Evolutionary conservation across 805 yeast species (phyloP), one percentile per base, ranked within the genome.

Genomic region (Candida insectalens): DNA sequence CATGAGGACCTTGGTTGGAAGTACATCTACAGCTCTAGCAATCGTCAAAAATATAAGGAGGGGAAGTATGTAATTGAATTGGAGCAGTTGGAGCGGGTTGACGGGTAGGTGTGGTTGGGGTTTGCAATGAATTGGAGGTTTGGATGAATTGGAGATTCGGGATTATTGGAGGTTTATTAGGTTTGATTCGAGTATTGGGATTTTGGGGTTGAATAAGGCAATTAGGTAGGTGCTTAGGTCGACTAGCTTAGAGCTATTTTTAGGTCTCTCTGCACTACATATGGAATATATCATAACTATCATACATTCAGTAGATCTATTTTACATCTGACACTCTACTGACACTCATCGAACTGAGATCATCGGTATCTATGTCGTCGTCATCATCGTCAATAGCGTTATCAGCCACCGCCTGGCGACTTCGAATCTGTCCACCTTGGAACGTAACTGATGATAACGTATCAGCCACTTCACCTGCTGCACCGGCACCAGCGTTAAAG

Each of bases 1-100:
- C 37, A 43, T 14, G 33, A 30, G 7, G 37, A 40, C 16, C 20
- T 58, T 9, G 63, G 63, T 9, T 58, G 63, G 63, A 54, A 53
- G 36, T 58, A 58, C 33, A 36, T 58, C 12, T 47, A 42, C 29
- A 44, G 57, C 33, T 53, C 53, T 21, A 45, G 47, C 21, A 37
- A 41, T 5, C 39, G 44, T 18, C 55, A 58, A 37, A 50, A 43
- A 28, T 57, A 57, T 33, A 58, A 58, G 34, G 53, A 50, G 36
- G 54, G 55, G n/a, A 45, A 56, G 21, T 58, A 38, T 34, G 62
- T 58, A 19, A 50, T 58, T 33, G 63, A 58, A 40, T 34, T 43
- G n/a, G 45, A 38, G 14, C 36, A 41, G 17, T 35, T 52, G 22
- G 55, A 51, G 36, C 49, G 40, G 27, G 49, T 41, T 27, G 49